Base-by-base conservation (phyloP, 768 basidiomycete species). In the Suillus spraguei region DNA sequence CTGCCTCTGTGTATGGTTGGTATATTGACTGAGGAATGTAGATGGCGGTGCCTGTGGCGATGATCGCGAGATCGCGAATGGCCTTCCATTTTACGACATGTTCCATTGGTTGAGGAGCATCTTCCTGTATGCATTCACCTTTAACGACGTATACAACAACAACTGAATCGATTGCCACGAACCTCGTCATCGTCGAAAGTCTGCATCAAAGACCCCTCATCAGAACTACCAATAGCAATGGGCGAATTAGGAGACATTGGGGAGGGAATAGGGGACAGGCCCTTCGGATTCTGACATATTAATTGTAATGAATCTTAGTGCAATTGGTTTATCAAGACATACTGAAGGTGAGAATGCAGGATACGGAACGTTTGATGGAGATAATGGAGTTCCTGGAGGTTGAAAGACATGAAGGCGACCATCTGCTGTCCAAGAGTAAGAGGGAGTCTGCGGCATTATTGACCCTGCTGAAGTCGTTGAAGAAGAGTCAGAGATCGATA, bases 21-120 rank as follows among this genome's bases (percentile, higher is more conserved):
- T 92, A 93, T 74, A 89, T 86, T 36, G 67, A 75, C 72, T 93
- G 91, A 11, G 88, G 90, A 16, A 93, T 75, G 69, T 90, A 87
- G n/a, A 80, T 79, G 1, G 80, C 78, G 32, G 76, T 75, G 46
- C 70, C 66, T 35, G 72, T 71, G 20, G 70, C 70, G 54, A 74
- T 74, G 2, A 11, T 14, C 1, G 64, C 61, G 24, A 33, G 41
- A 1, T 65, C 65, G 39, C 55, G 52, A 5, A 69, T 65, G 38
- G 52, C 56, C 32, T 70, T 76, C 74, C 76, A 76, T 22, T 67
- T 63, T 33, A 65, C 33, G 14, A 77, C 65, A 56, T 77, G 74
- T 33, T 66, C 66, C 65, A 70, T 65, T 8, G 61, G 71, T 3
- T 68, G 69, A 7, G 69, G 71, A 11, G 42, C 62, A 5, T 68